Evolutionary conservation across 495 filamentous ascomycete genomes (phyloP), one percentile per base, ranked within the genome.

Genomic region (Beverwykella pulmonaria): DNA sequence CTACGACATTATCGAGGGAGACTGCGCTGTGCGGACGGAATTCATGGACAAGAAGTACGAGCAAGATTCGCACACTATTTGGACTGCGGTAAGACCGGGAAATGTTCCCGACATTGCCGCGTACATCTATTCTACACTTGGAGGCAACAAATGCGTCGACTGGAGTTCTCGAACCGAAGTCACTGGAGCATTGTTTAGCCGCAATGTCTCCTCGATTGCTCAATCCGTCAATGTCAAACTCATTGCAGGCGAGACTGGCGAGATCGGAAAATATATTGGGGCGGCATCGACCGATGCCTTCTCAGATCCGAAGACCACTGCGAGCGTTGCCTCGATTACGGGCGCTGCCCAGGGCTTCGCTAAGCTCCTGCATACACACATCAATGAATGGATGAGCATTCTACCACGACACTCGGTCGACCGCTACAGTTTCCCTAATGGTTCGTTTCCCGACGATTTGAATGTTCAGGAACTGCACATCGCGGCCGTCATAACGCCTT

Each of bases 271-370:
- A 61, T 88, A 77, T 55, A 79, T 89, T 46, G 86, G 86, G 46
- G 82, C 71, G 22, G 86, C 86, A n/a, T 86, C 85, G 0, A 79
- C 81, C 0, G 86, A 88, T 72, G 85, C 84, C 3, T 88, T 87
- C 70, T 56, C 71, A 0, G 74, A 87, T 47, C 83, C 86, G 1
- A 74, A 83, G 65, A 50, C 71, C 15, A 78, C 80, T 0, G 86
- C 86, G 10, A 79, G 79, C 54, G 65, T 75, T 30, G 85, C 84
- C 19, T 79, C 77, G 3, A 68, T 74, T 20, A 67, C 74, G 5
- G 86, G 74, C 4, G 68, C 79, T 52, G 62, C 61, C 1, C 76
- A 71, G 15, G 86, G 86, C 0, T 88, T 79, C 52, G 52, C 70
- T n/a, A 44, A 60, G n/a, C 80, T 82, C 9, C 72, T 87, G 32